Conservation (phyloP, 2,329 filamentous ascomycete species). For the Ophiostoma populinum region DNA sequence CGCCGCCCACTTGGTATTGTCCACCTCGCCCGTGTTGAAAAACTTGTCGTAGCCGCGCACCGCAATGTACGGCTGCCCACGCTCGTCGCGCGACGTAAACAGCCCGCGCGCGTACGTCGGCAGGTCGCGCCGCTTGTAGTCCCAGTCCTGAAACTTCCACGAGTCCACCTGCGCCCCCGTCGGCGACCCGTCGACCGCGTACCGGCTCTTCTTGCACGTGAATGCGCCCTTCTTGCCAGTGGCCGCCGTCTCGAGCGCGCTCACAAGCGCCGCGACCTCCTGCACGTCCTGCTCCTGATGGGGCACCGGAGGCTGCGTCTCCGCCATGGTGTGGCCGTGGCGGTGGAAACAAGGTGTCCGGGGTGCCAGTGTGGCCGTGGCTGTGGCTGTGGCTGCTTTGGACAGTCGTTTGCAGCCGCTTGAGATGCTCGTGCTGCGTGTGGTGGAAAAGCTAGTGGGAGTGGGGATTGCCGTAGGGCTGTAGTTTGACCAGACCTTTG, state of each 20-base stretch:
- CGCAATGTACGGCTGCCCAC: conserved; percentile 57
- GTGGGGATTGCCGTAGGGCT: too few relatives aligned
- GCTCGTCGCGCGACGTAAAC: conserved; percentile 58
- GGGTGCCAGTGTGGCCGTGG: too few relatives aligned
- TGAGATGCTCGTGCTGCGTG: too few relatives aligned
- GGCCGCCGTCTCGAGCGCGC: conserved; percentile 38
- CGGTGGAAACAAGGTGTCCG: too few relatives aligned
- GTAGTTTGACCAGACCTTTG: too few relatives aligned
- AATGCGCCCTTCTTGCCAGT: conserved; percentile 44
- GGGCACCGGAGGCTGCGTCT: too few relatives aligned
- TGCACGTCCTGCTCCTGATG: conserved; percentile 52
- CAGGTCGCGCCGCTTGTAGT: conserved; percentile 75
- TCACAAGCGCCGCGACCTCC: conserved; percentile 48
- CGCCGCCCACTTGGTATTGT: conserved; percentile 65
- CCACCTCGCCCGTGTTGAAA: conserved; percentile 80
- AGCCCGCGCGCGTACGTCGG: conserved; percentile 88
- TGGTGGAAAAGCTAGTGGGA: too few relatives aligned
- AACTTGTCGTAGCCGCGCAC: conserved; percentile 96
- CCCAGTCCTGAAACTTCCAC: conserved; percentile 88
- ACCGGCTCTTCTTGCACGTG: conserved; percentile 67
- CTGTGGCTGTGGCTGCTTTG: too few relatives aligned
- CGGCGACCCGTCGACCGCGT: conserved; percentile 43
- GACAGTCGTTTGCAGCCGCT: too few relatives aligned
- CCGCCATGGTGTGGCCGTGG: too few relatives aligned
- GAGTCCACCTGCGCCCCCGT: conserved; percentile 60